Conservation (phyloP, 2,329 filamentous ascomycete genomes). For the Clarireedia hainanense region DNA sequence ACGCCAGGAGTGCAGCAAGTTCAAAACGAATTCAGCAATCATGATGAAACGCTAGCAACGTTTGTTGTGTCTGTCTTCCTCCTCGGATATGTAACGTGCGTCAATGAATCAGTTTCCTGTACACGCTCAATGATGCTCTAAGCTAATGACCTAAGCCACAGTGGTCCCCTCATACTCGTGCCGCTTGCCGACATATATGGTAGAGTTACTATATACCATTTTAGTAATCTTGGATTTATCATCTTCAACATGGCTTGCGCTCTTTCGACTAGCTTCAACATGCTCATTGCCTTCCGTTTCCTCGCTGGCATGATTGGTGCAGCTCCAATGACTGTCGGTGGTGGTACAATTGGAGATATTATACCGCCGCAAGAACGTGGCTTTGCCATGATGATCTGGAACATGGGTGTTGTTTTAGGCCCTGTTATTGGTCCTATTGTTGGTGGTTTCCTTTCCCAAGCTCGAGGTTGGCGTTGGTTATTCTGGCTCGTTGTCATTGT, state of each 20-base stretch:
- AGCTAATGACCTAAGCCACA: background rate
- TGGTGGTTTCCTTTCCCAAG: conserved; percentile 40
- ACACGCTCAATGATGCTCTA: background rate
- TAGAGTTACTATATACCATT: conserved; percentile 42
- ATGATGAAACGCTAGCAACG: conserved; percentile 39
- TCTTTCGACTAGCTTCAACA: conserved; percentile 36
- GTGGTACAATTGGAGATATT: conserved; percentile 59
- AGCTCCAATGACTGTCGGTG: conserved; percentile 43
- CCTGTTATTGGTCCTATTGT: conserved; percentile 36
- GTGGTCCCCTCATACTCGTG: conserved; percentile 48
- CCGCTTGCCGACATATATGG: conserved; percentile 55
- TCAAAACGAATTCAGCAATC: conserved; percentile 38
- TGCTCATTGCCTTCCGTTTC: conserved; percentile 51
- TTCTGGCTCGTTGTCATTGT: conserved; percentile 40
- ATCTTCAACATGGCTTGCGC: conserved; percentile 36
- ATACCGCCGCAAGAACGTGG: conserved; percentile 49
- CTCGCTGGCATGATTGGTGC: conserved; percentile 54
- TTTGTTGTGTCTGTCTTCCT: background rate
- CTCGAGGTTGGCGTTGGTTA: conserved; percentile 44
- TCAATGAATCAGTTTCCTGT: background rate
- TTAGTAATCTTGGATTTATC: conserved; percentile 41
- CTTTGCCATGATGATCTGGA: conserved; percentile 45
- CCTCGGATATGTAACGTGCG: conserved; percentile 32
- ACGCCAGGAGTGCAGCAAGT: conserved; percentile 40
- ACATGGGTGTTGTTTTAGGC: conserved; percentile 34